These are phyloP conservation scores for Botrytis aclada DNA, from an alignment of 2,329 filamentous ascomycete genomes.

Conservation along the genomic window DNA sequence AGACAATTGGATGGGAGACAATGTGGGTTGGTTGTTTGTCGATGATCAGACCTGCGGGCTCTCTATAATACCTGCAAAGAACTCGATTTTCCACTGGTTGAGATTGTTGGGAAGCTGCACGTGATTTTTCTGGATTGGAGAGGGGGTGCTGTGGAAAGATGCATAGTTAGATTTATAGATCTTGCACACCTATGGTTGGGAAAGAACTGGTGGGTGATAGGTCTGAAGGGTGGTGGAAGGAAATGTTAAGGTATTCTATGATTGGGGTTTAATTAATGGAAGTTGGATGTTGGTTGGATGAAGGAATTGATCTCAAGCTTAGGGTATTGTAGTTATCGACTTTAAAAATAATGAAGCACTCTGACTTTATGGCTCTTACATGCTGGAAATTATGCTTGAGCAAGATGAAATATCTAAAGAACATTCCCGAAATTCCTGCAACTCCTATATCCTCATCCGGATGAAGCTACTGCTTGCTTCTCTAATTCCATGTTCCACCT, in stretches of 20 bases:
- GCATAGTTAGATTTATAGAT: background rate
- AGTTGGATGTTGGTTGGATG: background rate
- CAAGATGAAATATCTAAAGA: background rate
- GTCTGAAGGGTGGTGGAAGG: background rate
- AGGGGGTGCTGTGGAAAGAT: background rate
- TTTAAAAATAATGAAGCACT: background rate
- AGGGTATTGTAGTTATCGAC: background rate
- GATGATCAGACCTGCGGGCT: background rate
- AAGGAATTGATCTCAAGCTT: background rate
- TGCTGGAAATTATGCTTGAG: background rate
- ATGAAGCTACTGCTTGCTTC: background rate
- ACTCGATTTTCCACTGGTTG: background rate
- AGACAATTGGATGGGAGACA: background rate
- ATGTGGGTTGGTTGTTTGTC: background rate
- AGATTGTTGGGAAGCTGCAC: background rate
- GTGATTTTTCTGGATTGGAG: background rate
- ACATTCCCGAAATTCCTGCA: background rate
- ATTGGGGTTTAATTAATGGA: background rate
- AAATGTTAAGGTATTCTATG: background rate
- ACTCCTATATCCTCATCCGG: background rate
- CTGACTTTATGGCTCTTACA: background rate
- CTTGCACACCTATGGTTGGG: background rate
- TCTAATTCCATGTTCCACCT: background rate
- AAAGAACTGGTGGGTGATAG: background rate
- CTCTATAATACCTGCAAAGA: background rate